Percentiles rank a stretch among this genome's conserved stretches.
Conservation (phyloP, 768 basidiomycete species). For the Dacryopinax spathularia region DNA sequence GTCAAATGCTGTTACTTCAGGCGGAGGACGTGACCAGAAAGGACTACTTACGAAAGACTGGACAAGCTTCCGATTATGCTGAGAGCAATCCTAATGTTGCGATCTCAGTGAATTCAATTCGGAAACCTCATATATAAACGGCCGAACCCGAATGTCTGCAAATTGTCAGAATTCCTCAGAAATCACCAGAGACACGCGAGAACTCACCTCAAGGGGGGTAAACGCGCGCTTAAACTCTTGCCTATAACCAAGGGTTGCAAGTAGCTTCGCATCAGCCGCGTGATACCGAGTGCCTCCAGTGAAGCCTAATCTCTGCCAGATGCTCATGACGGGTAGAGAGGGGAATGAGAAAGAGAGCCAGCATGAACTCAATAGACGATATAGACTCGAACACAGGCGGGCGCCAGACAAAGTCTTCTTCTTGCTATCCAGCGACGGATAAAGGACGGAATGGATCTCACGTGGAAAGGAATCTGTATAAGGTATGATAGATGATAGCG, state of each 20-base stretch:
- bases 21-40: neutral
- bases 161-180: neutral
- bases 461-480: too few species aligned
- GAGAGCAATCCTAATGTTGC: neutral
- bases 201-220: constrained; percentile 31
- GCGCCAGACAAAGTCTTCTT: too few species aligned
- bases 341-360: too few species aligned
- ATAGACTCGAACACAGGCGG: too few species aligned
- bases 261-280: constrained; percentile 30
- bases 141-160: neutral
- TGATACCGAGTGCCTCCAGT: too few species aligned
- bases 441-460: too few species aligned
- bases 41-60: neutral
- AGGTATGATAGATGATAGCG: too few species aligned
- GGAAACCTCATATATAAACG: neutral
- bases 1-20: constrained; percentile 8
- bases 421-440: too few species aligned
- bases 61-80: neutral
- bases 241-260: constrained; percentile 36
- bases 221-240: constrained; percentile 47
- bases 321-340: too few species aligned
- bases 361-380: too few species aligned
- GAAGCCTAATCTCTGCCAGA: too few species aligned
- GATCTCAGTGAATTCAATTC: neutral
- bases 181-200: neutral